Conservation (phyloP, 805 yeast genomes). For the Sugiyamaella valdiviana region DNA sequence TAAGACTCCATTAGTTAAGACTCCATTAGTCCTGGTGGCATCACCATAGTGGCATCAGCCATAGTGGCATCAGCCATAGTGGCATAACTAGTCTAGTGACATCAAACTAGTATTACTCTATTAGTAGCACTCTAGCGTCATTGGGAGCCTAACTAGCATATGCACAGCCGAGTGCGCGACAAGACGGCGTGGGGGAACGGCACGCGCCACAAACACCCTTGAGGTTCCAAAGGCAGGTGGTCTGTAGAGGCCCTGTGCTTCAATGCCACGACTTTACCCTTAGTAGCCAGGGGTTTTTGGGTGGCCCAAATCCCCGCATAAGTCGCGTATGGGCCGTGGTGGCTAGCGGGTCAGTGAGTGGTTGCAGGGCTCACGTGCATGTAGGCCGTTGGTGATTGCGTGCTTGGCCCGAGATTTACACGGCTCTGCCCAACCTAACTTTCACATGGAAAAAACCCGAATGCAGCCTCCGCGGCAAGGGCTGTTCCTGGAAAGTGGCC, state of each 20-base stretch:
- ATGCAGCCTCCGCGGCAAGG: not conserved
- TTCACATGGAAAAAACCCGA: not conserved
- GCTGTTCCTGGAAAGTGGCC: not conserved
- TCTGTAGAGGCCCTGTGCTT: too few species aligned
- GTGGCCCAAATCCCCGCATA: not conserved
- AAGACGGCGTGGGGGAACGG: too few species aligned
- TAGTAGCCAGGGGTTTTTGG: too few species aligned
- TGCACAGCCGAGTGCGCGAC: too few species aligned
- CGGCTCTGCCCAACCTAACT: not conserved
- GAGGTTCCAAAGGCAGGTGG: too few species aligned
- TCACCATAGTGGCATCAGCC: not conserved
- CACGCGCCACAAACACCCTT: too few species aligned
- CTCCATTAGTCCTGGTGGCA: not conserved
- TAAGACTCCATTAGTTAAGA: too few species aligned
- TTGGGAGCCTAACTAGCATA: too few species aligned
- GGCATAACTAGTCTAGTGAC: not conserved
- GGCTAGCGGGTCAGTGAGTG: not conserved
- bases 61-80: not conserved
- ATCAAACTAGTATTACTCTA: not conserved
- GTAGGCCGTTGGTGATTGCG: not conserved
- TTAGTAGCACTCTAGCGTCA: too few species aligned
- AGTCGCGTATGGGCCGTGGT: not conserved
- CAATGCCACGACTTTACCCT: too few species aligned
- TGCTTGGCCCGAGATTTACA: conserved; percentile 1
- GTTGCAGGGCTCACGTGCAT: not conserved